Conservation (phyloP, 31 red algal species). For the Pterothamnion heteromorphum region DNA sequence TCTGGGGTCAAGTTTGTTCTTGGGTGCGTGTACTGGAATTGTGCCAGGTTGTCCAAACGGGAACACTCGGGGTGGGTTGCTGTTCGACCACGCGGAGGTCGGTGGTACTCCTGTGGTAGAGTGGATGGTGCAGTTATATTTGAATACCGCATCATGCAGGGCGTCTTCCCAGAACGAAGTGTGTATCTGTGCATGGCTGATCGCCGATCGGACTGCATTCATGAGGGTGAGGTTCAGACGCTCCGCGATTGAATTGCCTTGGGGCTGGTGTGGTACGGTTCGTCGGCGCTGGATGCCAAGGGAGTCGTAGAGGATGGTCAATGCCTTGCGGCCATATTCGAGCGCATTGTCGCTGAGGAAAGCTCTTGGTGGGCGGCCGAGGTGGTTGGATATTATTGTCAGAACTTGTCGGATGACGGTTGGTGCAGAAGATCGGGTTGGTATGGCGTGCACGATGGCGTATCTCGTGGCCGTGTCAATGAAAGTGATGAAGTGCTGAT, state of each 20-base stretch:
- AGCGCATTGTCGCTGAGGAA: neutral
- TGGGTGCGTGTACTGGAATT: neutral
- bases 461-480: neutral
- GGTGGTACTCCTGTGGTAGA: neutral
- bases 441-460: no score
- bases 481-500: neutral
- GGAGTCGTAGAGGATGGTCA: neutral
- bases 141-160: neutral
- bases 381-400: no score
- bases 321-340: neutral
- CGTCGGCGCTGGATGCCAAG: neutral
- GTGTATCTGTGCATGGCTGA: neutral
- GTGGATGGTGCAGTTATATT: slow-evolving; percentile 15
- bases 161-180: slow-evolving; percentile 31
- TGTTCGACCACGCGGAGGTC: neutral
- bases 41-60: slow-evolving; percentile 19
- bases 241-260: slow-evolving; percentile 31
- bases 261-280: neutral
- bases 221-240: slow-evolving; percentile 3
- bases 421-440: no score
- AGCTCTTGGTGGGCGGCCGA: neutral
- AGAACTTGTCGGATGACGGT: no score
- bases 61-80: neutral
- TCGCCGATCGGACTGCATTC: neutral
- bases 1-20: neutral